Evolutionary conservation across 345 rosid genomes (phyloP).

Genomic region (Aurinia saxatilis): DNA sequence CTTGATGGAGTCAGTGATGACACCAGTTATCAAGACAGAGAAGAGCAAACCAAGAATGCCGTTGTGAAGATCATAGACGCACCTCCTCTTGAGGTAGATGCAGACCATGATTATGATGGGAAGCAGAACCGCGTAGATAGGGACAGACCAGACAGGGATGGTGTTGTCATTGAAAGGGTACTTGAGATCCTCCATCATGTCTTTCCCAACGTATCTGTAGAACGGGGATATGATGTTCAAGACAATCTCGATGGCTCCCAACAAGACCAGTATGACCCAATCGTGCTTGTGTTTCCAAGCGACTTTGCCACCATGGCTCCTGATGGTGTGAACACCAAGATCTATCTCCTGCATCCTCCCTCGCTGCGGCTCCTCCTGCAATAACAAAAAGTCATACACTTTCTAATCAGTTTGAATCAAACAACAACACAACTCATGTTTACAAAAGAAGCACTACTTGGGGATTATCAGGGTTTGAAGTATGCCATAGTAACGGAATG

Average conservation of each 20-base stretch:
- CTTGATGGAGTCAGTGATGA: conserved; percentile 76
- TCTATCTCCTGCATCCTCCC: conserved; percentile 43
- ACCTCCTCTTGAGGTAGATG: conserved; percentile 46
- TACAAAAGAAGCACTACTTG: background rate
- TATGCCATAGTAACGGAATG: conserved; percentile 10
- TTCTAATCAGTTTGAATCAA: background rate
- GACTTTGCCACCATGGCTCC: conserved; percentile 51
- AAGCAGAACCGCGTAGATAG: conserved; percentile 50
- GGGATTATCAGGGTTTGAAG: background rate
- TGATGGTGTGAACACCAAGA: conserved; percentile 41
- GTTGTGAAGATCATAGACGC: conserved; percentile 81
- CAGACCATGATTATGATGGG: conserved; percentile 39
- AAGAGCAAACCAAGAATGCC: conserved; percentile 61
- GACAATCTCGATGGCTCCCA: conserved; percentile 34
- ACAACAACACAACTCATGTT: background rate
- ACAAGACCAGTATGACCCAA: conserved; percentile 67
- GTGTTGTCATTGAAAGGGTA: conserved; percentile 69
- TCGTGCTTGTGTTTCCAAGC: conserved; percentile 58
- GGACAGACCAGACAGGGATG: conserved; percentile 69
- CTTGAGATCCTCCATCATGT: conserved; percentile 74
- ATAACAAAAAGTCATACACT: background rate
- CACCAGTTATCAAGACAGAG: conserved; percentile 60
- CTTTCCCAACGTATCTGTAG: conserved; percentile 63
- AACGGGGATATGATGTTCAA: conserved; percentile 58
- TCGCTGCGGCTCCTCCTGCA: conserved; percentile 15